Conservation (phyloP, 2,329 filamentous ascomycete genomes). For the Juglanconis sp. region DNA sequence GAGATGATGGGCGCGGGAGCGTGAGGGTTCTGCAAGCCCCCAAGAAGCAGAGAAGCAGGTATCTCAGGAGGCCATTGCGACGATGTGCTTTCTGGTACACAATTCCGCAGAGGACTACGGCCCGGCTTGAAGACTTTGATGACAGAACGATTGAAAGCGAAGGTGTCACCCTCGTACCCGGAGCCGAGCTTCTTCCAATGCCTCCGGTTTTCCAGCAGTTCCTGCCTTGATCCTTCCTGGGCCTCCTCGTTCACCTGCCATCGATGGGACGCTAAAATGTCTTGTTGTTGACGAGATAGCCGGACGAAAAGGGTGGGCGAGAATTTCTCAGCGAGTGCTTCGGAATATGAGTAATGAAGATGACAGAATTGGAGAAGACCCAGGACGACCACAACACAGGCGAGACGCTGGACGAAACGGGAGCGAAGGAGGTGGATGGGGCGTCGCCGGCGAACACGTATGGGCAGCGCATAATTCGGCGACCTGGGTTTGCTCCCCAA, state of each 20-base stretch:
- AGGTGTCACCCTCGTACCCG: slow-evolving; percentile 30
- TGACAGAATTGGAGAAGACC: slow-evolving; percentile 1
- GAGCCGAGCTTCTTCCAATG: slow-evolving; percentile 28
- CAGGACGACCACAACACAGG: neutral
- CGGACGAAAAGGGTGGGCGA: slow-evolving; percentile 1
- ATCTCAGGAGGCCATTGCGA: slow-evolving; percentile 32
- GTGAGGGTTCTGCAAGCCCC: slow-evolving; percentile 20
- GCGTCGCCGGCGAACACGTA: neutral
- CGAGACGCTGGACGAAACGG: slow-evolving; percentile 3
- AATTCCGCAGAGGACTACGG: slow-evolving; percentile 30
- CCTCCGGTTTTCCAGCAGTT: slow-evolving; percentile 20
- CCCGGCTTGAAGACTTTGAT: slow-evolving; percentile 29
- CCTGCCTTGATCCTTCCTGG: neutral
- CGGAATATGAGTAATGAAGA: slow-evolving; percentile 3
- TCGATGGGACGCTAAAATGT: neutral
- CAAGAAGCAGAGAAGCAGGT: slow-evolving; percentile 27
- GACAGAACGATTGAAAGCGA: slow-evolving; percentile 26
- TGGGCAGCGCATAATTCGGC: neutral
- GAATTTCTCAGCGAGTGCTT: slow-evolving; percentile 6
- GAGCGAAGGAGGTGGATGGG: slow-evolving; percentile 5
- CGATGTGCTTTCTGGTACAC: slow-evolving; percentile 20
- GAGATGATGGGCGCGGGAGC: neutral
- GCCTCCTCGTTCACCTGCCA: neutral
- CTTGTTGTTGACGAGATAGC: neutral
- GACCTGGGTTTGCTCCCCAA: neutral